Conservation (phyloP, 2,329 filamentous ascomycete genomes). For the Trichoderma brevicompactum region DNA sequence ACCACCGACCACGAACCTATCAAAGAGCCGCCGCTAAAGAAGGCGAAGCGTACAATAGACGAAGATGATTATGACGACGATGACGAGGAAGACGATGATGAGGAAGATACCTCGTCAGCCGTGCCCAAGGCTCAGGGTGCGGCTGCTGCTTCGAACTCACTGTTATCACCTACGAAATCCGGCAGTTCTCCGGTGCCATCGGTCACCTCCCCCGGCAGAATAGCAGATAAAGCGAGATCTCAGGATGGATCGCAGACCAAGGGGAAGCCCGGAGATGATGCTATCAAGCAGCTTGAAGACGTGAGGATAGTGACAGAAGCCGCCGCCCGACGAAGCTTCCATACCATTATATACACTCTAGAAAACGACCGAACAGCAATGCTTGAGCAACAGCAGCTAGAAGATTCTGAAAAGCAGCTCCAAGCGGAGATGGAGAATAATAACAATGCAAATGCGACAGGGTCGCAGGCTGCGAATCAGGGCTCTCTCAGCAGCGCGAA, state of each 20-base stretch:
- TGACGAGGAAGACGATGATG: slow-evolving; percentile 74
- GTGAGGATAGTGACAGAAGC: slow-evolving; percentile 90
- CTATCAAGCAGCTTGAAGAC: slow-evolving; percentile 90
- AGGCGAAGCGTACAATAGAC: slow-evolving; percentile 76
- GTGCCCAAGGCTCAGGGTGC: slow-evolving; percentile 57
- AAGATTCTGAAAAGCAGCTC: slow-evolving; percentile 94
- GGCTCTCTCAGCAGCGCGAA: slow-evolving; percentile 93
- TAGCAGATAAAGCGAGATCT: slow-evolving; percentile 57
- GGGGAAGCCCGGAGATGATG: slow-evolving; percentile 79
- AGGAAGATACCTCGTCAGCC: slow-evolving; percentile 61
- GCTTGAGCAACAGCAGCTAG: slow-evolving; percentile 95
- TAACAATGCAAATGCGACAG: slow-evolving; percentile 54
- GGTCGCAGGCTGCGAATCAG: slow-evolving; percentile 66
- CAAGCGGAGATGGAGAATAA: slow-evolving; percentile 90
- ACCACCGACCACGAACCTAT: slow-evolving; percentile 63
- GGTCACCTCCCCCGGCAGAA: slow-evolving; percentile 64
- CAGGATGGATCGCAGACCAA: slow-evolving; percentile 54
- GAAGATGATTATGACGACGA: slow-evolving; percentile 88
- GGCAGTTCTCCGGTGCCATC: slow-evolving; percentile 69
- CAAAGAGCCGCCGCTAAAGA: slow-evolving; percentile 69
- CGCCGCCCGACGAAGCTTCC: slow-evolving; percentile 85
- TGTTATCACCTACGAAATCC: slow-evolving; percentile 72
- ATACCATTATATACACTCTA: slow-evolving; percentile 91
- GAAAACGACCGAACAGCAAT: slow-evolving; percentile 96
- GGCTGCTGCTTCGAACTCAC: slow-evolving; percentile 58